Evolutionary conservation across 2,329 filamentous ascomycete genomes (phyloP).

Genomic region (Sporothrix globosa): DNA sequence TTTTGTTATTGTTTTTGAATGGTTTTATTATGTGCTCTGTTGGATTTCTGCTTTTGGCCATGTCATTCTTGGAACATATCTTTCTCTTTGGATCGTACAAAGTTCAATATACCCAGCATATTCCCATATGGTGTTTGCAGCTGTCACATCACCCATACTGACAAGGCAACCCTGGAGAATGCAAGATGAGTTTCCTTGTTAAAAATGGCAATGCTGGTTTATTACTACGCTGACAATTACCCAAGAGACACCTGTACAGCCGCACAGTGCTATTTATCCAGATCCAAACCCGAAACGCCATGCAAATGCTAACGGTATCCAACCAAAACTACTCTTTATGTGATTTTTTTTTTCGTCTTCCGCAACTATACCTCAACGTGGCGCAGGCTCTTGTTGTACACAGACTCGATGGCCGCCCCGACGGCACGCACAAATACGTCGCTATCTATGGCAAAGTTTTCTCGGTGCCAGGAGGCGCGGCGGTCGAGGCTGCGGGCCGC

Average conservation of each 20-base stretch:
- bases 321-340: neutral
- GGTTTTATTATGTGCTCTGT: too few relatives aligned
- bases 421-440: conserved; percentile 12
- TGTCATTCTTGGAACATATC: neutral
- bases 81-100: neutral
- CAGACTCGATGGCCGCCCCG: conserved; percentile 29
- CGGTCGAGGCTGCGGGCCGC: neutral
- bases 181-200: neutral
- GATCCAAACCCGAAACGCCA: neutral
- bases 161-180: neutral
- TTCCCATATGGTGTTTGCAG: neutral
- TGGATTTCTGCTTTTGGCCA: neutral
- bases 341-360: neutral
- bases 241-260: neutral
- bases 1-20: neutral
- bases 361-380: conserved; percentile 25
- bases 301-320: neutral
- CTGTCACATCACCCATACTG: neutral
- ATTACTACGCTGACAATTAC: too few relatives aligned
- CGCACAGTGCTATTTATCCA: conserved; percentile 1
- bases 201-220: too few relatives aligned
- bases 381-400: conserved; percentile 31
- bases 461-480: conserved; percentile 27
- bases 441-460: conserved; percentile 19
- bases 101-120: conserved; percentile 23